These are phyloP conservation scores for Solanum tacnaense DNA, from an alignment of 257 asterid genomes.

Conservation along the genomic window DNA sequence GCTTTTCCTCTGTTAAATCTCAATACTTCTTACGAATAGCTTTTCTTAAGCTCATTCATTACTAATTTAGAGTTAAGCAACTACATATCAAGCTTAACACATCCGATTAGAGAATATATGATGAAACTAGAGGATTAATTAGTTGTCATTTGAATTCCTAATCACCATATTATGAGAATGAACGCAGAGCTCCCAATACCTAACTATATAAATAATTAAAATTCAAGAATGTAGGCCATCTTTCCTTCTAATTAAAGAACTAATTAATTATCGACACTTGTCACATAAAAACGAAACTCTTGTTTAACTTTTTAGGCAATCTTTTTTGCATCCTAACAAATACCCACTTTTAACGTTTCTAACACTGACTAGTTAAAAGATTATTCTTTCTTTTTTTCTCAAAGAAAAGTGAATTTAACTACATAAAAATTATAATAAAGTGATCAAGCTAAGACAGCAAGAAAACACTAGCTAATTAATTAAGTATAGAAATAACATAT, in stretches of 20 bases:
- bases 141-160: neutral
- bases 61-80: neutral
- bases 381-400: neutral
- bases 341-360: neutral
- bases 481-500: neutral
- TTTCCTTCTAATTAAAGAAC: neutral
- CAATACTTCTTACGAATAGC: neutral
- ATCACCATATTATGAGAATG: neutral
- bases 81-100: neutral
- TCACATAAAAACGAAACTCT: neutral
- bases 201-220: no score
- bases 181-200: neutral
- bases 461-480: neutral
- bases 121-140: neutral
- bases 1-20: neutral
- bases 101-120: neutral
- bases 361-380: neutral
- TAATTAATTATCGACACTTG: neutral
- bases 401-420: neutral
- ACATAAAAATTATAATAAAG: neutral
- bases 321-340: neutral
- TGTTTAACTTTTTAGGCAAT: neutral
- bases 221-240: neutral
- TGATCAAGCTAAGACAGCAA: slow-evolving; percentile 29
- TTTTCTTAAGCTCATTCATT: neutral